These are phyloP conservation scores for Alternaria postmessia DNA, from an alignment of 2,329 filamentous ascomycete genomes.

Conservation along the genomic window DNA sequence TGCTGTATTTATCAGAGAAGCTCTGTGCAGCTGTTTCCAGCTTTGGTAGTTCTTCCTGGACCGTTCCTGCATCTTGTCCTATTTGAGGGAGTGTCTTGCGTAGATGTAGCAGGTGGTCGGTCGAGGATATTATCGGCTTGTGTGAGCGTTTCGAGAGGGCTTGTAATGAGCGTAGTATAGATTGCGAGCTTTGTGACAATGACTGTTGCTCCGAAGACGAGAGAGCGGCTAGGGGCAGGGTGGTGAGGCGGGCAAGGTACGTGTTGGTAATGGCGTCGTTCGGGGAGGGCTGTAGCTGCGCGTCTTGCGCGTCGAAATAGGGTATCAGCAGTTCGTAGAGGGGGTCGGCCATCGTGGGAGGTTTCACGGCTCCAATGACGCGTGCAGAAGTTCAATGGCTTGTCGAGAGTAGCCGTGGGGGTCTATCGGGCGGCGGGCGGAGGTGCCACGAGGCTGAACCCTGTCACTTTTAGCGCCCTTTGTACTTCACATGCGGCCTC, in stretches of 20 bases:
- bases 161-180: conserved; percentile 82
- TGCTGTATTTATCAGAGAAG: conserved; percentile 86
- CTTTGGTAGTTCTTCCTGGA: conserved; percentile 76
- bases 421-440: conserved; percentile 2
- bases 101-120: conserved; percentile 78
- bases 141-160: conserved; percentile 89
- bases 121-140: conserved; percentile 81
- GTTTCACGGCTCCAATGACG: not conserved
- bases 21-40: conserved; percentile 79
- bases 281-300: conserved; percentile 51
- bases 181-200: conserved; percentile 82
- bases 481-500: conserved; percentile 13
- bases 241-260: conserved; percentile 81
- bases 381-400: not conserved
- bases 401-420: not conserved
- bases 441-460: conserved; percentile 10
- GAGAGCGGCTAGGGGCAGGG: conserved; percentile 77
- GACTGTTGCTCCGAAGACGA: conserved; percentile 78
- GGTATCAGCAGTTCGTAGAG: conserved; percentile 77
- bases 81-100: conserved; percentile 75
- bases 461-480: not conserved
- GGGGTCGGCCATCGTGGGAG: conserved; percentile 60
- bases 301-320: conserved; percentile 60
- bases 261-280: conserved; percentile 64
- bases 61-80: conserved; percentile 68